A percentile compares a stretch with the other conserved stretches of the same genome.
Conservation (phyloP, 805 yeast genomes). For the Zygosaccharomyces pseudorouxii region DNA sequence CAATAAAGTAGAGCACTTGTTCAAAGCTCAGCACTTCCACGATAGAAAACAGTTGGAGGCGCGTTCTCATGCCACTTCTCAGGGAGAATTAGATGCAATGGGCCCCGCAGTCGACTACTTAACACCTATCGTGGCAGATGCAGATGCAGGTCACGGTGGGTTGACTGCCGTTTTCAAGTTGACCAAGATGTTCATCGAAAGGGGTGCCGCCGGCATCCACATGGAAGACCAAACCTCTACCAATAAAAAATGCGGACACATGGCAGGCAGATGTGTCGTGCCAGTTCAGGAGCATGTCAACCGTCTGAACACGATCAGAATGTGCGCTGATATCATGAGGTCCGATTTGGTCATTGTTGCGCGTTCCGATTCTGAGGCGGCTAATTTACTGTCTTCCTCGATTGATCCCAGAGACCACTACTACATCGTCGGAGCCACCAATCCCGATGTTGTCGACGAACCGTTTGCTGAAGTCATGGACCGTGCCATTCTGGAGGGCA, state of each 20-base stretch:
- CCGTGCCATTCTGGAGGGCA: conserved; percentile 74
- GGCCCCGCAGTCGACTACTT: conserved; percentile 77
- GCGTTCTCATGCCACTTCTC: conserved; percentile 50
- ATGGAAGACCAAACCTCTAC: conserved; percentile 99
- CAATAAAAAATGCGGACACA: conserved; percentile 97
- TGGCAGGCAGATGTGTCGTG: conserved; percentile 97
- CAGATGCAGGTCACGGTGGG: conserved; percentile 99
- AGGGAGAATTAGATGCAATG: conserved; percentile 63
- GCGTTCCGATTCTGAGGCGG: conserved; percentile 97
- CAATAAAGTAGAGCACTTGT: conserved; percentile 93
- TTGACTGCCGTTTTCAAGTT: conserved; percentile 92
- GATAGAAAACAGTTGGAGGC: conserved; percentile 94
- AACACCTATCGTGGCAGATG: conserved; percentile 95
- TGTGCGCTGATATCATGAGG: conserved; percentile 91
- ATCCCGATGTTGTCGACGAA: conserved; percentile 63
- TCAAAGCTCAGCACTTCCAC: conserved; percentile 95
- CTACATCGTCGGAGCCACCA: conserved; percentile 86
- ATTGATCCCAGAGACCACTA: conserved; percentile 94
- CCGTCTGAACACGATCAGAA: conserved; percentile 88
- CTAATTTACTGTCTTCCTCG: conserved; percentile 88
- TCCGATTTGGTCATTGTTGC: conserved; percentile 84
- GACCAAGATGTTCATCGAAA: conserved; percentile 92
- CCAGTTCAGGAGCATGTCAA: conserved; percentile 97
- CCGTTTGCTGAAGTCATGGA: conserved; percentile 67
- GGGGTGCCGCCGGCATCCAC: conserved; percentile 98